These are phyloP conservation scores for Immersiella caudata DNA, from an alignment of 495 filamentous ascomycete genomes.

Conservation along the genomic window DNA sequence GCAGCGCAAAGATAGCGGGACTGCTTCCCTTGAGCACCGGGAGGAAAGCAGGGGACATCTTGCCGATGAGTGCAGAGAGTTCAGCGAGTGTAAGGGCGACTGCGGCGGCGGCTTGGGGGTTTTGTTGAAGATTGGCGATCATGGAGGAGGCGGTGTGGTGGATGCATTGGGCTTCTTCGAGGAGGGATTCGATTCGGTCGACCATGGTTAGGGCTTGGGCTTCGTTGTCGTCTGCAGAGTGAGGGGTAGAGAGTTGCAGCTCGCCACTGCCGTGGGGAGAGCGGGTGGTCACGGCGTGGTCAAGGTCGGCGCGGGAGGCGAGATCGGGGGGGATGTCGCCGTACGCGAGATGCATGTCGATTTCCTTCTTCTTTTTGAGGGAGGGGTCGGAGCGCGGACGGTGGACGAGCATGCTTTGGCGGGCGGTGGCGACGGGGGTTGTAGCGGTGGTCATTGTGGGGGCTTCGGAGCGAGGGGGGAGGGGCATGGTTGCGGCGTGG, in stretches of 20 bases:
- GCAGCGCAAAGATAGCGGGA: slow-evolving; percentile 82
- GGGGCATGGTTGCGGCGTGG: slow-evolving; percentile 35
- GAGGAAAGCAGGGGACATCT: slow-evolving; percentile 83
- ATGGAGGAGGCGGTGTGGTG: slow-evolving; percentile 82
- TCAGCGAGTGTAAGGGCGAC: slow-evolving; percentile 92
- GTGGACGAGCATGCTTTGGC: slow-evolving; percentile 35
- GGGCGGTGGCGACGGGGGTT: slow-evolving; percentile 26
- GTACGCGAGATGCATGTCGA: slow-evolving; percentile 90
- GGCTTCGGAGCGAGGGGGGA: slow-evolving; percentile 14
- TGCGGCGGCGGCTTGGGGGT: slow-evolving; percentile 91
- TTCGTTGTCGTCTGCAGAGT: slow-evolving; percentile 41
- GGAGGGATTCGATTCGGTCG: slow-evolving; percentile 65
- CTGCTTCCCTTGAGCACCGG: slow-evolving; percentile 73
- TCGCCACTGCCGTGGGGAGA: slow-evolving; percentile 7
- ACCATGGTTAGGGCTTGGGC: slow-evolving; percentile 67
- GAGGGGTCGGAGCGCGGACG: slow-evolving; percentile 47
- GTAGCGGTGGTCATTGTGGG: neutral
- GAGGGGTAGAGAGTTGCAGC: slow-evolving; percentile 35
- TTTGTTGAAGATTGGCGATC: slow-evolving; percentile 83
- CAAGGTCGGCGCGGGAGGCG: slow-evolving; percentile 45
- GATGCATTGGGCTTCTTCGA: slow-evolving; percentile 85
- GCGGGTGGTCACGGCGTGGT: slow-evolving; percentile 33
- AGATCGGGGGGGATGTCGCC: slow-evolving; percentile 66
- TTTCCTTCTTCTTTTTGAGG: slow-evolving; percentile 55
- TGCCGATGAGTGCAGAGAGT: slow-evolving; percentile 76